Base-by-base conservation (phyloP, 192 early-diverging fungal species). In the Entomortierella chlamydospora region DNA sequence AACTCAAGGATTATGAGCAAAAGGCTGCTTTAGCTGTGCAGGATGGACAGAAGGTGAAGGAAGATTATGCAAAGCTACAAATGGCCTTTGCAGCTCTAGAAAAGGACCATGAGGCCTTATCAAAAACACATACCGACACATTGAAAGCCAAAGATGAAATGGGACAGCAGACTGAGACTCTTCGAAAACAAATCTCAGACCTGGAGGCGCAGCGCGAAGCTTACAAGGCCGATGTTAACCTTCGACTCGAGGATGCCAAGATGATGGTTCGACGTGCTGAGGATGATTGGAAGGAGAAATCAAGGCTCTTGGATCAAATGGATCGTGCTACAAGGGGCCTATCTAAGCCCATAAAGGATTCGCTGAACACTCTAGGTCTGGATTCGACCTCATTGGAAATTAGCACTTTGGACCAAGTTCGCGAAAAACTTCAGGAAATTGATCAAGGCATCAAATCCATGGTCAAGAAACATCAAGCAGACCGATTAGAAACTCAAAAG, bases 281-380 rank as follows among this genome's bases (percentile, higher is more conserved):
- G 54, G 70, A 68, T 37, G 69, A 72, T 39, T 81, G 70, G 79
- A 81, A 72, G 41, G 66, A 72, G 55, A 81, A 81, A 42, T 81
- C 69, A 1, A 55, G 64, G 17, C 39, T 72, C 4, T 49, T 72
- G 29, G 79, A 81, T 9, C 69, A 73, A 30, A 68, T 50, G 33
- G 65, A 72, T n/a, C 64, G 61, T 53, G 79, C 56, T 4, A 72
- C 37, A 17, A 57, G 43, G 28, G 66, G 67, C 4, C 57, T 79
- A 17, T 22, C 42, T 4, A 39, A 66, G 20, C 76, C 76, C 1
- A 65, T 79, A 29, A 22, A 34, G 17, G 62, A 79, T 2, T 70
- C 61, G 28, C 29, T 70, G n/a, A 20, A 4, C 11, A 17, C 33
- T 10, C 56, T 79, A 20, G 63, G 76, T 18, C 37, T 53, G 23